Evolutionary conservation across 1,284 basidiomycete genomes (phyloP), one percentile per base, ranked within the genome.

Genomic region (Microbotryum lychnidis-dioicae): DNA sequence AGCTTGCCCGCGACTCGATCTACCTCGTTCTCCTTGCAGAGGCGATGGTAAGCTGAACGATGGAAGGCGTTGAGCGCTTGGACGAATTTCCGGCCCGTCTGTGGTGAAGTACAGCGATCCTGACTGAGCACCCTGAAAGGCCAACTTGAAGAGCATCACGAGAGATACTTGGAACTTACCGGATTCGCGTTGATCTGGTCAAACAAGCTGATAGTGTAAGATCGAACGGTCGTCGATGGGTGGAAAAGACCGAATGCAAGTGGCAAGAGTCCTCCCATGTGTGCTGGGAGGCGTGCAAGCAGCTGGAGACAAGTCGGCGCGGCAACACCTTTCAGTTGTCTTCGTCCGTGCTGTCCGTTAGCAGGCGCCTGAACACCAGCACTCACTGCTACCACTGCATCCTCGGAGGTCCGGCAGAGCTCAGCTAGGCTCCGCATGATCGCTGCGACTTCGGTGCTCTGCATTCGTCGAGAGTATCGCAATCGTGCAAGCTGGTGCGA

Each of bases 161-260:
- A 60, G 47, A 10, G 57, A 52, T 29, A 64, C 65, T 37, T 69
- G 60, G 48, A 53, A 79, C 84, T 69, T 73, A 92, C 91, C 18
- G 87, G 82, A 72, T 86, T 85, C 42, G 79, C 76, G 58, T 89
- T 83, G 42, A 97, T 74, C 60, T 84, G 84, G 69, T 89, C 85
- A 67, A 97, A 83, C 50, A 96, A 79, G 63, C 92, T 88, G 23
- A 97, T 82, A 0, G 88, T 86, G 20, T 83, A 79, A 37, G 89
- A 85, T 42, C 91, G 83, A 29, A 94, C 83, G 12, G 77, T 73
- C 65, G 86, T 81, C 45, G 81, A 81, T 48, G 89, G 87, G 76
- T 97, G 93, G 76, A 97, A 91, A 4, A 97, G 79, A 1, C 90
- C 89, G 74, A 93, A 90, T 25, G 86, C 86, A 29, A 98, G 77